A percentile compares a stretch with the other conserved stretches of the same genome.
These are phyloP conservation scores for Fusarium zealandicum DNA, from an alignment of 2,329 filamentous ascomycete species.

Conservation along the genomic window DNA sequence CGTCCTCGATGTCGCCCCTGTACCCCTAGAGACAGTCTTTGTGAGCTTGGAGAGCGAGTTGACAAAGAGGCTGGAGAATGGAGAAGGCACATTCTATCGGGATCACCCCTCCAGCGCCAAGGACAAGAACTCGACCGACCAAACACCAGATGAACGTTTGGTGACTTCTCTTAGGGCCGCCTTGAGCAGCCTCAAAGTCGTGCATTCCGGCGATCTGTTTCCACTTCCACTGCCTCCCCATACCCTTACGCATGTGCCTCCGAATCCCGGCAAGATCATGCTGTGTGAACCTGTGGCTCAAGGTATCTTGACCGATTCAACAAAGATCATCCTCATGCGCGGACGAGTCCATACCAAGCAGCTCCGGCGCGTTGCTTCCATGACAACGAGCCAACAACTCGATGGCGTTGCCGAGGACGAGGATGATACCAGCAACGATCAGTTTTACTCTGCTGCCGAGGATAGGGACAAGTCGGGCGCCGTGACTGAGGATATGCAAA, in stretches of 20 bases:
- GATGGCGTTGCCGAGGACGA: slow-evolving; percentile 69
- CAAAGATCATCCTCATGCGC: slow-evolving; percentile 82
- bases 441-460: slow-evolving; percentile 92
- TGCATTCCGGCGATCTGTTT: slow-evolving; percentile 84
- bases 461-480: slow-evolving; percentile 70
- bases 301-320: slow-evolving; percentile 77
- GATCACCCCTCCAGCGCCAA: slow-evolving; percentile 58
- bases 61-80: slow-evolving; percentile 79
- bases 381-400: slow-evolving; percentile 51
- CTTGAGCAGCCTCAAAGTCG: slow-evolving; percentile 73
- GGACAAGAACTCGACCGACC: slow-evolving; percentile 49
- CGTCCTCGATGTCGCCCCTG: slow-evolving; percentile 79
- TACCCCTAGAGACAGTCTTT: slow-evolving; percentile 84
- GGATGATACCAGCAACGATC: slow-evolving; percentile 86
- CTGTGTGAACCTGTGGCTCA: slow-evolving; percentile 96
- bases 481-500: slow-evolving; percentile 65
- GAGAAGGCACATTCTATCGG: slow-evolving; percentile 82
- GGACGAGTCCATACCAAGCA: slow-evolving; percentile 65
- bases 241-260: slow-evolving; percentile 83
- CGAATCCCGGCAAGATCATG: slow-evolving; percentile 85
- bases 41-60: slow-evolving; percentile 85
- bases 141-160: slow-evolving; percentile 63
- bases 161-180: slow-evolving; percentile 75
- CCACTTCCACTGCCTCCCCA: slow-evolving; percentile 81
- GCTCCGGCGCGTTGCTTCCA: slow-evolving; percentile 56